Conservation (phyloP, 1,284 basidiomycete species). For the Exsudoporus floridanus region DNA sequence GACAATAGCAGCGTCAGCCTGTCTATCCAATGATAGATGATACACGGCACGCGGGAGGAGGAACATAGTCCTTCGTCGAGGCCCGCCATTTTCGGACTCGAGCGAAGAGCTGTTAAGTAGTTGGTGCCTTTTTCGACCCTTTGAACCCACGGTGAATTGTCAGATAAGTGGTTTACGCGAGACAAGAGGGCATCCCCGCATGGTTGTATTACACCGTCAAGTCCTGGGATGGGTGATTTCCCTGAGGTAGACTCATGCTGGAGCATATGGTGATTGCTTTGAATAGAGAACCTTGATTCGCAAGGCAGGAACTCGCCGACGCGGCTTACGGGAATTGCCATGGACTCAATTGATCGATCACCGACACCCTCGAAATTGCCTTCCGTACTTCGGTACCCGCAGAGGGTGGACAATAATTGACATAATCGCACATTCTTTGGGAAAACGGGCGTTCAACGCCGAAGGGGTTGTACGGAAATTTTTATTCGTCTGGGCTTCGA, state of each 20-base stretch:
- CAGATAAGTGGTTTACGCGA: slow-evolving; percentile 9
- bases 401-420: neutral
- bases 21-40: slow-evolving; percentile 8
- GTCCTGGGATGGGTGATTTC: neutral
- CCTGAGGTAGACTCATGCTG: slow-evolving; percentile 2
- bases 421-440: slow-evolving; percentile 3
- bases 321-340: slow-evolving; percentile 14
- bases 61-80: neutral
- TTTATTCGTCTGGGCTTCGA: neutral
- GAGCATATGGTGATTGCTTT: neutral
- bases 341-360: slow-evolving; percentile 14
- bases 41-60: slow-evolving; percentile 3
- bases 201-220: slow-evolving; percentile 24
- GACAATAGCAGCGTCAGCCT: neutral
- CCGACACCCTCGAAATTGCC: neutral
- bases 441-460: slow-evolving; percentile 8
- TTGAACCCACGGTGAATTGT: slow-evolving; percentile 2
- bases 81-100: slow-evolving; percentile 9
- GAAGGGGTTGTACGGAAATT: neutral
- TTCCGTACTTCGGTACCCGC: slow-evolving; percentile 1
- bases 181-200: slow-evolving; percentile 18
- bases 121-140: slow-evolving; percentile 22
- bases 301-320: slow-evolving; percentile 9
- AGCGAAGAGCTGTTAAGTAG: slow-evolving; percentile 5
- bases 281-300: slow-evolving; percentile 9